A percentile compares a stretch with the other conserved stretches of the same genome.
Evolutionary conservation across 345 rosid species (phyloP).

Genomic region (Lumnitzera racemosa): DNA sequence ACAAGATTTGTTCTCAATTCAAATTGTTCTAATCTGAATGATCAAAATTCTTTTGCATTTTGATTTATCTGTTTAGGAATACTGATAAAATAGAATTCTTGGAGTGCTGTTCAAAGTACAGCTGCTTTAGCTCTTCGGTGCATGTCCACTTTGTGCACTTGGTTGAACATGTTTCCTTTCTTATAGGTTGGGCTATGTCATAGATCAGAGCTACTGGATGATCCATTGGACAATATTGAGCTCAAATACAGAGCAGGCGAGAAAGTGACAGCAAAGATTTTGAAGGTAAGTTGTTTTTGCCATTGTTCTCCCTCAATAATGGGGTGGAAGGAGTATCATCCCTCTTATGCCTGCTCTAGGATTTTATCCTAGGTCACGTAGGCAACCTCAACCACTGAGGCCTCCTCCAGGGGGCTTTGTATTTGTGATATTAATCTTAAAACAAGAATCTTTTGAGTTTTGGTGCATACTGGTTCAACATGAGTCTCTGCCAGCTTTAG

Average conservation of each 20-base stretch:
- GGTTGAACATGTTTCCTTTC: background rate
- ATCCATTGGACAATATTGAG: conserved; percentile 46
- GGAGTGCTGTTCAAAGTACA: too few relatives aligned
- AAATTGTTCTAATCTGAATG: too few relatives aligned
- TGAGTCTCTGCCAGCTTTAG: too few relatives aligned
- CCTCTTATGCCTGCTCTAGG: background rate
- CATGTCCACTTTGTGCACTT: background rate
- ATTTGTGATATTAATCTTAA: too few relatives aligned
- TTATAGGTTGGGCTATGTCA: conserved; percentile 93
- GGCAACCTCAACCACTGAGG: too few relatives aligned
- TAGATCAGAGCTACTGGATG: conserved; percentile 68
- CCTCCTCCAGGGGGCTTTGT: too few relatives aligned
- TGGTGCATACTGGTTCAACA: too few relatives aligned
- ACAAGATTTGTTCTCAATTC: too few relatives aligned
- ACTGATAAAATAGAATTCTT: background rate
- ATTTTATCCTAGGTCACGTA: too few relatives aligned
- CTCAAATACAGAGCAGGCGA: conserved; percentile 65
- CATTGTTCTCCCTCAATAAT: background rate
- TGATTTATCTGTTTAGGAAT: background rate
- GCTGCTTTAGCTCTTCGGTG: too few relatives aligned
- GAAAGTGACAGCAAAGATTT: conserved; percentile 61
- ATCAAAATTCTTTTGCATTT: too few relatives aligned
- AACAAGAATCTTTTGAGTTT: too few relatives aligned
- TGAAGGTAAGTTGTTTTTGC: conserved; percentile 48
- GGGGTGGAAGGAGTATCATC: background rate